Evolutionary conservation across 305 asterid species (phyloP).

Genomic region (Ilex paraguariensis): DNA sequence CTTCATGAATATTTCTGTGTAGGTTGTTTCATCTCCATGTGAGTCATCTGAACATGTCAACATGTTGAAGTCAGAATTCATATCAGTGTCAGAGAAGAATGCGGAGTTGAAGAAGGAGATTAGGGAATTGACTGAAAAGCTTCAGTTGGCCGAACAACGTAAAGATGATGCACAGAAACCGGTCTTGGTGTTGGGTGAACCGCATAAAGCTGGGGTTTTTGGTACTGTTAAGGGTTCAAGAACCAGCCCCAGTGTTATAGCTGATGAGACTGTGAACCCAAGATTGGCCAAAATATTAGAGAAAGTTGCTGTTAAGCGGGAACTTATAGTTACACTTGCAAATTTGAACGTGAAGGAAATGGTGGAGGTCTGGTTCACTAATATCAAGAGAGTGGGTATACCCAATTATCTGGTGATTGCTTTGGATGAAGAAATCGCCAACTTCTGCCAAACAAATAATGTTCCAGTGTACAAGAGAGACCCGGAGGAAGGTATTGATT

Average conservation of each 20-base stretch:
- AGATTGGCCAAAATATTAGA: slow-evolving; percentile 41
- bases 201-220: slow-evolving; percentile 36
- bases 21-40: slow-evolving; percentile 32
- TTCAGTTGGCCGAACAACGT: slow-evolving; percentile 40
- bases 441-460: slow-evolving; percentile 30
- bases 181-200: slow-evolving; percentile 32
- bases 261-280: slow-evolving; percentile 44
- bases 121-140: slow-evolving; percentile 33
- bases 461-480: slow-evolving; percentile 43
- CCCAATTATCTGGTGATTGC: slow-evolving; percentile 52
- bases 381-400: slow-evolving; percentile 42
- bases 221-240: slow-evolving; percentile 40
- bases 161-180: slow-evolving; percentile 34
- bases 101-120: slow-evolving; percentile 37
- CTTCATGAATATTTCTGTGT: neutral
- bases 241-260: slow-evolving; percentile 36
- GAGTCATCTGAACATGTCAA: slow-evolving; percentile 40
- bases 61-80: slow-evolving; percentile 39
- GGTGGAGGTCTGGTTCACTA: slow-evolving; percentile 47
- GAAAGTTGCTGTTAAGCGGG: slow-evolving; percentile 36
- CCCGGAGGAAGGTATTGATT: slow-evolving; percentile 28
- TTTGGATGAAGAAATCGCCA: slow-evolving; percentile 41
- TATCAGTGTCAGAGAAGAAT: slow-evolving; percentile 34
- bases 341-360: slow-evolving; percentile 37
- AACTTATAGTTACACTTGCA: slow-evolving; percentile 50